Evolutionary conservation across 2,329 filamentous ascomycete genomes (phyloP).

Genomic region (Diaporthe nobilis): DNA sequence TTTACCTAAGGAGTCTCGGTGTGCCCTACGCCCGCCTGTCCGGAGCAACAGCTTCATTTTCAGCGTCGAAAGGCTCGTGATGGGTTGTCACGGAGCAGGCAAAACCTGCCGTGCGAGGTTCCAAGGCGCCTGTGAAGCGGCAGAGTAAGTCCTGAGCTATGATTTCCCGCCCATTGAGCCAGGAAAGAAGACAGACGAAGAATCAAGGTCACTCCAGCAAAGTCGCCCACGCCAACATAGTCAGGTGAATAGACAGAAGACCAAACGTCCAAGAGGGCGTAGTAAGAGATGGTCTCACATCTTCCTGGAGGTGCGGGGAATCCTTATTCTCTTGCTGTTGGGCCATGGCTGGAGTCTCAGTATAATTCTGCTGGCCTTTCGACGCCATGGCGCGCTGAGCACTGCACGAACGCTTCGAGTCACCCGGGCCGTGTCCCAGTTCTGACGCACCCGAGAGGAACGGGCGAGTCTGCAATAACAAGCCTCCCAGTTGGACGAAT

Average conservation of each 20-base stretch:
- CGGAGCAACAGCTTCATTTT: constrained; percentile 1
- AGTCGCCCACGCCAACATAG: neutral
- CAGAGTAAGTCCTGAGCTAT: neutral
- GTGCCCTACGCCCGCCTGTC: neutral
- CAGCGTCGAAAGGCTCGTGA: neutral
- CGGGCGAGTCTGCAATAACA: neutral
- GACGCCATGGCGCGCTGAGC: constrained; percentile 17
- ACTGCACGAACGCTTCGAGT: constrained; percentile 5
- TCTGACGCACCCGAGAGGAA: neutral
- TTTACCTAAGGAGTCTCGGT: neutral
- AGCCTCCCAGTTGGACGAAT: neutral
- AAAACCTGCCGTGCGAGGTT: neutral
- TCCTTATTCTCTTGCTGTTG: constrained; percentile 2
- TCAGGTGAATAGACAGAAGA: neutral
- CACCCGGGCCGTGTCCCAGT: neutral
- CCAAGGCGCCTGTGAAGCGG: neutral
- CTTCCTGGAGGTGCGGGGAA: constrained; percentile 6
- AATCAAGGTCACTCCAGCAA: neutral
- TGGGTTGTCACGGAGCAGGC: neutral
- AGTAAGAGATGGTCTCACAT: neutral
- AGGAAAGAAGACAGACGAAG: neutral
- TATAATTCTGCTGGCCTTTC: neutral
- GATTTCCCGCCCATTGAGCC: neutral
- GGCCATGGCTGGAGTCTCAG: constrained; percentile 6
- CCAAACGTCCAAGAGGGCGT: neutral